Evolutionary conservation across 345 rosid species (phyloP).

Genomic region (Citrus reticulata): DNA sequence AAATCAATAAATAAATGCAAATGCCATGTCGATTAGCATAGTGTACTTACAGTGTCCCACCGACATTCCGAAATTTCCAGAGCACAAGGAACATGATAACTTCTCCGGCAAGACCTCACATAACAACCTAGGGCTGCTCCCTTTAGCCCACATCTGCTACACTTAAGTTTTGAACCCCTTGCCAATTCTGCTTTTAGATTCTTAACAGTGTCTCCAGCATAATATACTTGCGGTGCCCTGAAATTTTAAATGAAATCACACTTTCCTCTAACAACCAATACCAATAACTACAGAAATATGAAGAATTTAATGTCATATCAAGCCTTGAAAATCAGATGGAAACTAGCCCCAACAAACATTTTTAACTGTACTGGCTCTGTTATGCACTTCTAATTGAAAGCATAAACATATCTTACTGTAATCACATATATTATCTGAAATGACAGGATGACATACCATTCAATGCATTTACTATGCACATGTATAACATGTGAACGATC

Average conservation of each 20-base stretch:
- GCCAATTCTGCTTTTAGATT: constrained; percentile 71
- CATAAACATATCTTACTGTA: background rate
- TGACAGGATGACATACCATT: constrained; percentile 50
- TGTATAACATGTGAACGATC: constrained; percentile 46
- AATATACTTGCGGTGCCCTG: constrained; percentile 88
- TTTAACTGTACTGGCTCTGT: background rate
- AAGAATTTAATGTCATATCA: background rate
- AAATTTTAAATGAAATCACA: constrained; percentile 8
- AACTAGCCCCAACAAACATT: background rate
- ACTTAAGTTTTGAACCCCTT: constrained; percentile 77
- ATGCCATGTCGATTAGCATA: background rate
- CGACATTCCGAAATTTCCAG: constrained; percentile 53
- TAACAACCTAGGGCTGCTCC: constrained; percentile 92
- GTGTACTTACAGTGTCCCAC: constrained; percentile 64
- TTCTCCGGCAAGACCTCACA: constrained; percentile 63
- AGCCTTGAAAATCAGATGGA: background rate
- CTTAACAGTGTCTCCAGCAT: constrained; percentile 48
- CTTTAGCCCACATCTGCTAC: constrained; percentile 63
- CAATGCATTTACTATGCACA: constrained; percentile 72
- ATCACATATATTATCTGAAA: background rate
- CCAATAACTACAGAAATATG: background rate
- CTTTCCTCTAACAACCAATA: background rate
- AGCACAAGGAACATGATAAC: constrained; percentile 85
- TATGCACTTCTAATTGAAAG: background rate
- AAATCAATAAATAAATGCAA: background rate